A percentile compares a stretch with the other conserved stretches of the same genome.
phyloP scores from a whole-genome alignment of 2,329 filamentous ascomycete genomes.

The Paecilomyces dactylethromorphus region DNA sequence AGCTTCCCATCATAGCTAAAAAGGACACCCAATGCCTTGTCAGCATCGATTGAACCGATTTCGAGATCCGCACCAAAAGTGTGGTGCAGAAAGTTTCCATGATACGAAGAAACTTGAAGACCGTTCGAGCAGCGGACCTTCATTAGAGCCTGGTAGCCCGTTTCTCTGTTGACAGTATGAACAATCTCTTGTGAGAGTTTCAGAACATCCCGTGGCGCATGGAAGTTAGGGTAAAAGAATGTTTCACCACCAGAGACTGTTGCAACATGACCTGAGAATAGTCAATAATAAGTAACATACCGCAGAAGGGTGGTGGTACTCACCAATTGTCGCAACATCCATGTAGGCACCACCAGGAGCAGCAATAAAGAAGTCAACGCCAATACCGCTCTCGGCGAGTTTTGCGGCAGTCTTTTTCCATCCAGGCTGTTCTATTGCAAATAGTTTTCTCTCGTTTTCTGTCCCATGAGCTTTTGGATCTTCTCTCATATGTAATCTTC shows the following conservation, averaged over 20 bases:
- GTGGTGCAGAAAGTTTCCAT: constrained; percentile 94
- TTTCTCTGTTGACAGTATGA: constrained; percentile 81
- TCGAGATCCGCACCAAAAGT: constrained; percentile 92
- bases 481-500: constrained; percentile 76
- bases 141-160: constrained; percentile 92
- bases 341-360: constrained; percentile 85
- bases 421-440: constrained; percentile 79
- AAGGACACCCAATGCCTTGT: constrained; percentile 85
- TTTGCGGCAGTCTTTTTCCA: constrained; percentile 84
- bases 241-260: constrained; percentile 89
- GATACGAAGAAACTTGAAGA: constrained; percentile 85
- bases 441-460: constrained; percentile 86
- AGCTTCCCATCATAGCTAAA: constrained; percentile 97
- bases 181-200: constrained; percentile 80
- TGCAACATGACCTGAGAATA: constrained; percentile 63
- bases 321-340: constrained; percentile 85
- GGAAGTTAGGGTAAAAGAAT: constrained; percentile 96
- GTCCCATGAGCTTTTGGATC: constrained; percentile 79
- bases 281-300: constrained; percentile 10
- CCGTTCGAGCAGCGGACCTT: constrained; percentile 98
- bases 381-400: constrained; percentile 80
- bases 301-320: constrained; percentile 21
- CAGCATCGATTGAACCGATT: constrained; percentile 83
- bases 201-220: constrained; percentile 74
- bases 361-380: constrained; percentile 90